Evolutionary conservation across 305 asterid genomes (phyloP).

Genomic region (Coffea humblotiana): DNA sequence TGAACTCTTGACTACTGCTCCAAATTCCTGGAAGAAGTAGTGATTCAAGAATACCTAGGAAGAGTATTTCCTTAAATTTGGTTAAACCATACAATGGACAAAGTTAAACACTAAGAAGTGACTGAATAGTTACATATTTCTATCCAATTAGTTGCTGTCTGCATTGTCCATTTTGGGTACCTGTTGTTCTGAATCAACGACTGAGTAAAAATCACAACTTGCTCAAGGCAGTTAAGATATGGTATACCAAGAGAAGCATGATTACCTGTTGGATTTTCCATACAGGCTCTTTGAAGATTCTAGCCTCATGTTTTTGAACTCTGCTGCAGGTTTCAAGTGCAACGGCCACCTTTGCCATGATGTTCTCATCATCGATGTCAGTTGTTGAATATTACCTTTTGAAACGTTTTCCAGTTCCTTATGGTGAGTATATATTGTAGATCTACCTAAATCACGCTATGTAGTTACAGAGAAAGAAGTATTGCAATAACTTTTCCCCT

Average conservation of each 20-base stretch:
- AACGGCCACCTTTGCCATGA: conserved; percentile 95
- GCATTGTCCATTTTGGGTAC: background rate
- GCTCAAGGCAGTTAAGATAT: background rate
- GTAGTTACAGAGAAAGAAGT: background rate
- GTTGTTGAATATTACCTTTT: conserved; percentile 92
- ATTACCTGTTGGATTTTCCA: background rate
- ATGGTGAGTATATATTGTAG: conserved; percentile 47
- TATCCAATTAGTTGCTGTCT: background rate
- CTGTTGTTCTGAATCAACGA: background rate
- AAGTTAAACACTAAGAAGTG: background rate
- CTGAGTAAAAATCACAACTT: background rate
- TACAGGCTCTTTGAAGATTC: background rate
- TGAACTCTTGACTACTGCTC: background rate
- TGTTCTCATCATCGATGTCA: conserved; percentile 98
- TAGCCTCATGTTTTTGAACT: conserved; percentile 6
- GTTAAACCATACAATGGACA: background rate
- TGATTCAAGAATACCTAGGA: background rate
- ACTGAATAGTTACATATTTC: background rate
- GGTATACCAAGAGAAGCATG: background rate
- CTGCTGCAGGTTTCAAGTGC: conserved; percentile 89
- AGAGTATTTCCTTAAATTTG: background rate
- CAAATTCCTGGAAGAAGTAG: background rate
- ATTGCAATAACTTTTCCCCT: background rate
- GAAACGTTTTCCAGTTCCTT: conserved; percentile 92
- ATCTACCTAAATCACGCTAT: background rate